A percentile compares a stretch with the other conserved stretches of the same genome.
Conservation (phyloP, 192 early-diverging fungal species). For the Polychytrium aggregatum region DNA sequence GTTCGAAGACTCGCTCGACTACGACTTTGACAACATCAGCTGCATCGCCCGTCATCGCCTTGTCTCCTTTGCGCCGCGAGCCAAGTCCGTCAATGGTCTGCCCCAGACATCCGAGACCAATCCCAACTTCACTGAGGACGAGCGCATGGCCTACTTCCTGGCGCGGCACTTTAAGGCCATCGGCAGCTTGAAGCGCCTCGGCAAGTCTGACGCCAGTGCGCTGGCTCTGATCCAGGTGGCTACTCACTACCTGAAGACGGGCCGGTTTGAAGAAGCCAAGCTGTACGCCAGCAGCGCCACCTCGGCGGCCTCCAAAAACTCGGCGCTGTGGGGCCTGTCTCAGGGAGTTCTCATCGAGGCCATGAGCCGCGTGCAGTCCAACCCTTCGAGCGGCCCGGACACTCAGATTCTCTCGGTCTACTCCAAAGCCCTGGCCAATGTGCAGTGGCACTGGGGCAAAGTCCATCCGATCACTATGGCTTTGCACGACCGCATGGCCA, state of each 20-base stretch:
- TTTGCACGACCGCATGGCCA: slow-evolving; percentile 30
- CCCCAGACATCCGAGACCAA: neutral
- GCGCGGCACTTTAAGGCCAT: slow-evolving; percentile 36
- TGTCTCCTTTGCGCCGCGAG: slow-evolving; percentile 14
- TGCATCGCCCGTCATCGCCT: slow-evolving; percentile 21
- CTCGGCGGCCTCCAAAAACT: slow-evolving; percentile 21
- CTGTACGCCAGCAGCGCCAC: slow-evolving; percentile 34
- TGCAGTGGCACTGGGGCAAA: slow-evolving; percentile 28
- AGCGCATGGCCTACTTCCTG: slow-evolving; percentile 31
- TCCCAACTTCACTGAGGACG: slow-evolving; percentile 17
- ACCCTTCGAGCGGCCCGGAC: neutral
- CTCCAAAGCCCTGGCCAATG: slow-evolving; percentile 10
- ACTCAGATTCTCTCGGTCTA: neutral
- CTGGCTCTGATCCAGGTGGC: slow-evolving; percentile 20
- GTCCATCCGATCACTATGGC: slow-evolving; percentile 28
- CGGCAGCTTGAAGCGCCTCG: slow-evolving; percentile 30
- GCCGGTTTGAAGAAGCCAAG: slow-evolving; percentile 32
- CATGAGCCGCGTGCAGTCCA: slow-evolving; percentile 8
- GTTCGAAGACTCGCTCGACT: slow-evolving; percentile 32
- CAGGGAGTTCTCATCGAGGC: slow-evolving; percentile 28
- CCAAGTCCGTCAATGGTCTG: slow-evolving; percentile 25
- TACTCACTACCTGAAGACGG: slow-evolving; percentile 30
- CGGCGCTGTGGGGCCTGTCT: slow-evolving; percentile 19
- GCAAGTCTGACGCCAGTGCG: slow-evolving; percentile 15
- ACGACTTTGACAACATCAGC: slow-evolving; percentile 21